Evolutionary conservation across 2,329 filamentous ascomycete genomes (phyloP), one percentile per base, ranked within the genome.

Genomic region (Curvularia spicifera): DNA sequence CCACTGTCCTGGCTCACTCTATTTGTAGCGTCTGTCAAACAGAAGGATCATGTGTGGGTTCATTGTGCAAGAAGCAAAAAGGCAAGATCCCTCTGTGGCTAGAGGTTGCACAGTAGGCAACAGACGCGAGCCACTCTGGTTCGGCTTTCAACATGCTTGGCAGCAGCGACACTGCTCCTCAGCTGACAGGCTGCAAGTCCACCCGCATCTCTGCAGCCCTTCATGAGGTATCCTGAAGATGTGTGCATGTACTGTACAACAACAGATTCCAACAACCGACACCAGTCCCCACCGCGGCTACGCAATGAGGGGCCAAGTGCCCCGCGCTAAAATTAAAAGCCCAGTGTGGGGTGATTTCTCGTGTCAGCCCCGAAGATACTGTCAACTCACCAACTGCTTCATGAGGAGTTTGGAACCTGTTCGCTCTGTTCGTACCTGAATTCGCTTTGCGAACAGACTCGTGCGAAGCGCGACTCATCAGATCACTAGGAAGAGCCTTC

Each of bases 281-380:
- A 45, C 22, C 53, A 43, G 22, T 47, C 33, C 48, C 35, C 15
- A 18, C 35, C 51, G 51, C 52, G 45, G 43, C 47, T 44, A 44
- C 28, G 28, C 47, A 15, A 56, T 64, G 63, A 61, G 63, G 63
- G 63, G 63, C 50, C 53, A 35, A 33, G 22, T 55, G 45, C 65
- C 67, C 64, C 66, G 61, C 67, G 62, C 66, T 67, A 67, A 50
- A 37, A 46, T 20, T 54, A 53, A 35, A 59, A 48, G 56, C 43
- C 55, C 45, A 35, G 52, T 69, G 64, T 68, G 66, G 65, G 66
- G 59, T 56, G 33, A 43, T 48, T 52, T 59, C 31, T 37, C 46
- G 35, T 40, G 29, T 24, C 56, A 51, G 10, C 22, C 4, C 33
- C 31, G 51, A 31, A 26, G 18, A 15, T 28, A 37, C 40, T 26